Evolutionary conservation across 495 filamentous ascomycete species (phyloP).

Genomic region (Penicillium alfredii): DNA sequence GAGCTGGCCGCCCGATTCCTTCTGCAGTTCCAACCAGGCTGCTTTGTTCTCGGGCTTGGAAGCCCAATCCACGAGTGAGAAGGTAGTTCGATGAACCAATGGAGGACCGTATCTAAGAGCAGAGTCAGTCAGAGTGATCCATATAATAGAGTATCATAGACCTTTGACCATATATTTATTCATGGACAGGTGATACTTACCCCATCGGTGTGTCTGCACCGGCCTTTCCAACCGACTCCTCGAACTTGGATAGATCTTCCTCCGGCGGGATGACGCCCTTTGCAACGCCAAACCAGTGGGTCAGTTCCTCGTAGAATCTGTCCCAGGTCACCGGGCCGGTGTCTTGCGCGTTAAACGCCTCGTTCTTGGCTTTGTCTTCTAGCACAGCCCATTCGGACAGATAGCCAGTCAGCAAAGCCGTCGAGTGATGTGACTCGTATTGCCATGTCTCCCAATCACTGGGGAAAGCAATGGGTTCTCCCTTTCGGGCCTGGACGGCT

Average conservation of each 20-base stretch:
- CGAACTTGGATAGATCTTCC: slow-evolving; percentile 11
- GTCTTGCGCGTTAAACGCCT: slow-evolving; percentile 43
- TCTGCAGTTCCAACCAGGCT: no score
- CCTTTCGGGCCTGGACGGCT: slow-evolving; percentile 29
- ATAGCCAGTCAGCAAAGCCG: slow-evolving; percentile 37
- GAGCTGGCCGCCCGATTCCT: no score
- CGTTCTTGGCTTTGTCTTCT: slow-evolving; percentile 21
- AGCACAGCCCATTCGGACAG: slow-evolving; percentile 46
- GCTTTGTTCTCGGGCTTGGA: no score
- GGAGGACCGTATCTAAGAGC: no score
- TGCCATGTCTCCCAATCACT: slow-evolving; percentile 35
- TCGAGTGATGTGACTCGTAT: slow-evolving; percentile 26
- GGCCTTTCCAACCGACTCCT: slow-evolving; percentile 6
- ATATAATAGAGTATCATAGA: no score
- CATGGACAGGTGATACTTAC: slow-evolving; percentile 13
- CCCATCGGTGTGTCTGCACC: slow-evolving; percentile 2
- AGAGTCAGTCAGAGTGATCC: no score
- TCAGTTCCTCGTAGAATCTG: slow-evolving; percentile 39
- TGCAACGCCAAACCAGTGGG: slow-evolving; percentile 35
- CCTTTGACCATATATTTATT: no score
- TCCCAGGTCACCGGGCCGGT: slow-evolving; percentile 33
- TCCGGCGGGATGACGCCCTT: slow-evolving; percentile 10
- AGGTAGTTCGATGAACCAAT: no score
- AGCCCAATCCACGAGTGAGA: no score
- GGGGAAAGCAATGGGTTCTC: slow-evolving; percentile 32